Evolutionary conservation across 1,139 yeast genomes (phyloP).

Genomic region (Lodderomyces theae): DNA sequence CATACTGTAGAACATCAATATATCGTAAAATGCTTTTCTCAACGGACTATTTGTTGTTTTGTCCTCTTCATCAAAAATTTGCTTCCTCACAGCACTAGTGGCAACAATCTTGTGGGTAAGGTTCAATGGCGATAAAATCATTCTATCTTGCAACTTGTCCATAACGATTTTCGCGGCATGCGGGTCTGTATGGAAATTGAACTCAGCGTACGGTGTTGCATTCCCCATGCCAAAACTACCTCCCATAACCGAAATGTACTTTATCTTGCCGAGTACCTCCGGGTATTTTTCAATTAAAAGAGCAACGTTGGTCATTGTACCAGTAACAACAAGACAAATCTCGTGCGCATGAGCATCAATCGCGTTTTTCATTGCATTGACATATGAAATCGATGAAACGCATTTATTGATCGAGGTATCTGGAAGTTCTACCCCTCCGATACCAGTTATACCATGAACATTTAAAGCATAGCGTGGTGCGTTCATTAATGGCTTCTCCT

Average conservation of each 20-base stretch:
- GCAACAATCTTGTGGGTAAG: constrained; percentile 71
- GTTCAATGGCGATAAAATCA: constrained; percentile 63
- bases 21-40: constrained; percentile 54
- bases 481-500: constrained; percentile 52
- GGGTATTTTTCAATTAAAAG: constrained; percentile 52
- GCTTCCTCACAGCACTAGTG: constrained; percentile 39
- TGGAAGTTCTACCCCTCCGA: constrained; percentile 67
- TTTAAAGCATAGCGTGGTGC: constrained; percentile 53
- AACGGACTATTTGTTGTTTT: constrained; percentile 21
- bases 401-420: constrained; percentile 39
- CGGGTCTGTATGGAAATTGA: constrained; percentile 76
- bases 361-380: constrained; percentile 57
- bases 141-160: constrained; percentile 44
- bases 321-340: constrained; percentile 63
- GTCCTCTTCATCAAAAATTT: constrained; percentile 21
- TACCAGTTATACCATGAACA: constrained; percentile 72
- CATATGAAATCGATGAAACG: constrained; percentile 40
- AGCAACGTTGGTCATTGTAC: constrained; percentile 71
- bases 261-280: constrained; percentile 43
- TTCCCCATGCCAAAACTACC: constrained; percentile 57
- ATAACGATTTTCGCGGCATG: constrained; percentile 62
- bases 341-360: constrained; percentile 41
- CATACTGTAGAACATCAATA: constrained; percentile 43
- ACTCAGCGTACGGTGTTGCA: constrained; percentile 63
- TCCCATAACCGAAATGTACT: constrained; percentile 68